Percentiles rank a stretch among this genome's conserved stretches.
Evolutionary conservation across 139 green algal genomes (phyloP).

Genomic region (Coelastrella sp.): DNA sequence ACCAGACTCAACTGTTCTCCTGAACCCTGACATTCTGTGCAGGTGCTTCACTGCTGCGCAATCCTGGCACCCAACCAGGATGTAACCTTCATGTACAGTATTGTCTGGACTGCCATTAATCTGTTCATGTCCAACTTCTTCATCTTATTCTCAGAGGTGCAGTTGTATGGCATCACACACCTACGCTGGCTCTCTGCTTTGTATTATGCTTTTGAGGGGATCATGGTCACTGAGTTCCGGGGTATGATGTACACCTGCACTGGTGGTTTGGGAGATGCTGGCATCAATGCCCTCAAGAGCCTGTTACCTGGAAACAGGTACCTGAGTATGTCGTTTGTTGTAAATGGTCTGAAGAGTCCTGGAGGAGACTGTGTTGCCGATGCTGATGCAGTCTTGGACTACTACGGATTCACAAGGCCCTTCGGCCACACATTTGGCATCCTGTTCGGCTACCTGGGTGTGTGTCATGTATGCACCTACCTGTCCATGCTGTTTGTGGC

Average conservation of each 20-base stretch:
- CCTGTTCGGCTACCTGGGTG: conserved; percentile 25
- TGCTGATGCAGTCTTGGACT: conserved; percentile 38
- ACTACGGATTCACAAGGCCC: conserved; percentile 38
- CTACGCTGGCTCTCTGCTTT: conserved; percentile 52
- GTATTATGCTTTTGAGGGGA: conserved; percentile 56
- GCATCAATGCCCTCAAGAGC: conserved; percentile 21
- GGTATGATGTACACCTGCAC: conserved; percentile 44
- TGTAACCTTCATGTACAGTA: conserved; percentile 59
- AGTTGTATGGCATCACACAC: conserved; percentile 50
- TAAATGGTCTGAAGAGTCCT: conserved; percentile 26
- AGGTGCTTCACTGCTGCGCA: conserved; percentile 56
- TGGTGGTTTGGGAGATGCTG: conserved; percentile 33
- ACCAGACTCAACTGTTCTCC: too few species aligned
- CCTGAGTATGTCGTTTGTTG: conserved; percentile 25
- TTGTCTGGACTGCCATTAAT: conserved; percentile 55
- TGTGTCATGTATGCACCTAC: conserved; percentile 41
- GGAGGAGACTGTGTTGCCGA: conserved; percentile 43
- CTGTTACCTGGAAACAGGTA: conserved; percentile 36
- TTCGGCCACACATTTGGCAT: conserved; percentile 40
- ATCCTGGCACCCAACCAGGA: conserved; percentile 58
- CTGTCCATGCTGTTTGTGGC: conserved; percentile 42
- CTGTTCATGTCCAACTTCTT: conserved; percentile 59
- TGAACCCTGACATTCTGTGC: conserved; percentile 50
- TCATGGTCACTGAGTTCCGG: conserved; percentile 49
- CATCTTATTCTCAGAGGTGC: conserved; percentile 52